These are phyloP conservation scores for Phyllosticta capitalensis DNA, from an alignment of 2,329 filamentous ascomycete species.

Conservation along the genomic window DNA sequence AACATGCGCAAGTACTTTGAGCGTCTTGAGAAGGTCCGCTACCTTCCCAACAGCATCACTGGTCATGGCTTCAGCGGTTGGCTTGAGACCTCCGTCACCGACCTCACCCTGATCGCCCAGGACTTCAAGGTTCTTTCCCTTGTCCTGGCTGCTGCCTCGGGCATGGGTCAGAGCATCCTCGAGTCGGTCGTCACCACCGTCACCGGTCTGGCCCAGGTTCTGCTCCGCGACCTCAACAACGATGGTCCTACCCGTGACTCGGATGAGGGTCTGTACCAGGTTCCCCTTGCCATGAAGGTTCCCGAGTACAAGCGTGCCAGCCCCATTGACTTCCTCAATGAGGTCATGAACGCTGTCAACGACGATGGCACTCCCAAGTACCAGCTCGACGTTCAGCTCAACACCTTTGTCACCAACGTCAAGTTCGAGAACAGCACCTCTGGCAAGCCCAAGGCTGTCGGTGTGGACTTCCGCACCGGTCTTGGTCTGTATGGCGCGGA, in stretches of 20 bases:
- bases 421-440: constrained; percentile 51
- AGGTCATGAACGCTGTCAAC: constrained; percentile 29
- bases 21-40: constrained; percentile 45
- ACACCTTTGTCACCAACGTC: constrained; percentile 58
- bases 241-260: constrained; percentile 28
- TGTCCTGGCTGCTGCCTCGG: constrained; percentile 43
- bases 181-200: constrained; percentile 23
- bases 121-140: constrained; percentile 47
- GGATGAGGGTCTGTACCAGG: constrained; percentile 42
- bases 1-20: constrained; percentile 51
- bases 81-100: constrained; percentile 44
- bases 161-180: constrained; percentile 34
- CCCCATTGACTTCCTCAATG: constrained; percentile 47
- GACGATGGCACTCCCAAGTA: constrained; percentile 35
- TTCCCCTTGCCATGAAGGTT: constrained; percentile 41
- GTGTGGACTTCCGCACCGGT: constrained; percentile 36
- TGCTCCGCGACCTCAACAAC: constrained; percentile 43
- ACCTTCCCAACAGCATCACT: constrained; percentile 31
- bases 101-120: constrained; percentile 41
- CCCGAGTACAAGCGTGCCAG: constrained; percentile 39
- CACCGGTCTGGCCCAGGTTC: constrained; percentile 33
- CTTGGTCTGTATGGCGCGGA: constrained; percentile 30
- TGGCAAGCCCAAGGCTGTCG: constrained; percentile 21
- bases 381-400: constrained; percentile 48
- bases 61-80: constrained; percentile 52